Percentiles rank a stretch among this genome's conserved stretches.
phyloP scores from a whole-genome alignment of 352 stramenopile genomes.

The Peronosclerospora sorghi region DNA sequence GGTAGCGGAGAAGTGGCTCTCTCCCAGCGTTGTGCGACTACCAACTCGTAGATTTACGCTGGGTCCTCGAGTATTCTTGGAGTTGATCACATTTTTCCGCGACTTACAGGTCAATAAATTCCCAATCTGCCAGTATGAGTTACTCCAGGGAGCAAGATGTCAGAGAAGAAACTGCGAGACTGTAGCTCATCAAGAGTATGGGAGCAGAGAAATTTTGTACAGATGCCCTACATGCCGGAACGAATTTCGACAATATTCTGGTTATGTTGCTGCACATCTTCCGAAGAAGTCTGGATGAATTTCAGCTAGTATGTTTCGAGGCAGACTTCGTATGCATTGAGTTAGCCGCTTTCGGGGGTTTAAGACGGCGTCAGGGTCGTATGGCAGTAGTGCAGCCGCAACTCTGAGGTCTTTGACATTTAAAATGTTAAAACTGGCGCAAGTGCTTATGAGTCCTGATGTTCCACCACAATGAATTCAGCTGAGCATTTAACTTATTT shows the following conservation, averaged over 20 bases:
- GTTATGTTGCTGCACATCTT: not conserved
- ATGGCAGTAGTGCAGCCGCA: conserved; percentile 61
- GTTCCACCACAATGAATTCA: conserved; percentile 76
- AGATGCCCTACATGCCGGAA: conserved; percentile 36
- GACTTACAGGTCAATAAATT: conserved; percentile 71
- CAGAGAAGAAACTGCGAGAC: conserved; percentile 25
- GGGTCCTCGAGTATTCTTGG: conserved; percentile 55
- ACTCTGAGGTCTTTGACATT: conserved; percentile 81
- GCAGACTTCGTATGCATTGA: not conserved
- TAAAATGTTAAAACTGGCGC: too few relatives aligned
- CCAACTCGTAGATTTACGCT: conserved; percentile 40
- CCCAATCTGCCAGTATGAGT: conserved; percentile 62
- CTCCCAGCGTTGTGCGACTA: conserved; percentile 24
- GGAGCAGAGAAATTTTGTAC: conserved; percentile 45
- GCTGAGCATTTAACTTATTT: conserved; percentile 68
- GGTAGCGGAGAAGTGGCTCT: conserved; percentile 58
- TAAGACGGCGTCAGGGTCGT: conserved; percentile 18
- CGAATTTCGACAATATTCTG: conserved; percentile 23
- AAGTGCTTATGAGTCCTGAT: conserved; percentile 78
- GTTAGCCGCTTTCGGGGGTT: conserved; percentile 3
- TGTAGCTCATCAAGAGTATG: conserved; percentile 41
- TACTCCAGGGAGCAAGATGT: conserved; percentile 53
- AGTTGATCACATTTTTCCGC: conserved; percentile 68
- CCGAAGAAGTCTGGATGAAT: not conserved
- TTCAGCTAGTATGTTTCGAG: conserved; percentile 2